Evolutionary conservation across 352 stramenopile species (phyloP), one percentile per base, ranked within the genome.

Genomic region (Phytophthora gonapodyides): DNA sequence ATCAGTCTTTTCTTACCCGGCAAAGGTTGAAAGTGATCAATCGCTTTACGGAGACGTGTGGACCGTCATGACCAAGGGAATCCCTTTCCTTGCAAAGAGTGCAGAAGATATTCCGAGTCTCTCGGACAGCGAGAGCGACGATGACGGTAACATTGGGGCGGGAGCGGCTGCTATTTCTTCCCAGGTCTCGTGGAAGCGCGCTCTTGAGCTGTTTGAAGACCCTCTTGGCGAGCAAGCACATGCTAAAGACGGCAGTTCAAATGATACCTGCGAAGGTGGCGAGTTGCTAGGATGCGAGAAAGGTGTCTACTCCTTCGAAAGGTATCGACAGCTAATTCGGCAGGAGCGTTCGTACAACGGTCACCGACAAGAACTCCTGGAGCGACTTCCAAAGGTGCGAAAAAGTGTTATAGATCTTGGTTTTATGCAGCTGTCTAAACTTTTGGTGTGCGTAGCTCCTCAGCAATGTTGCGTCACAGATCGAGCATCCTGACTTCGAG

Each of bases 51-150:
- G 45, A n/a, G 59, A 73, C 40, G 69, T 87, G 12, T 93, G 84
- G 84, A 65, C 78, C 38, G 56, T 82, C 8, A 63, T 42, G 6
- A 57, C 64, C 8, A 61, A 48, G 3, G 48, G 45, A 10, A 73
- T 82, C 8, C 81, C 81, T 1, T 33, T 41, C 13, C 54, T 89
- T 13, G 71, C 67, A 16, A 35, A 49, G 41, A 10, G 56, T n/a
- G 40, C 72, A 0, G 72, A 78, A 41, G 71, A 85, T 46, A 71
- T 93, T 7, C 67, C 78, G 8, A 71, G 50, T 59, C 69, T 93
- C 36, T 91, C 82, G 5, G 84, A 93, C 53, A 93, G 84, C 46
- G 84, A 93, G 36, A 93, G 82, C 58, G 84, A 93, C 34, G 75
- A 86, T 1, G 80, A 87, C 3, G 54, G 27, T 52, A 74, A 78